Evolutionary conservation across 108 stramenopile species (phyloP), one percentile per base, ranked within the genome.

Genomic region (Skeletonema tropicum): DNA sequence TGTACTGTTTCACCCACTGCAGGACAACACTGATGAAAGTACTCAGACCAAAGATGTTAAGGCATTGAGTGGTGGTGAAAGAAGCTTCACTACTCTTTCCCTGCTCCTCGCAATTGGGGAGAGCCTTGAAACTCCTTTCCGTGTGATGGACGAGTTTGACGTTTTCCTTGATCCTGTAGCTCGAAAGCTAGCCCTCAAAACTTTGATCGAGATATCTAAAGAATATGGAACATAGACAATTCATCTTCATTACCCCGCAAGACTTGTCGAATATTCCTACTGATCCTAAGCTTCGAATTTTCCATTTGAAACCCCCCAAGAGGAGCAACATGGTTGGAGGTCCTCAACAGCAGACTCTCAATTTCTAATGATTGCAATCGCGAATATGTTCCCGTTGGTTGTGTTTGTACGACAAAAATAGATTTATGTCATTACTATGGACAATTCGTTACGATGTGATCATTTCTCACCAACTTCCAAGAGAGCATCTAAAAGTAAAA

Each of bases 121-220:
- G 57, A 85, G 82, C 57, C 70, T 97, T 26, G 97, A 98, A 68
- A 96, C 95, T 45, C 99, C 99, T 13, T 99, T 98, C 73, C 88
- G 97, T 64, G 92, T 99, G 23, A 92, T 98, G 94, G 99, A 99
- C 71, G 99, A 99, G 80, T 98, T 98, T 75, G 98, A 98, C 79
- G 97, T 99, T 3, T 99, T 97, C 64, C 85, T 99, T 68, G 99
- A 98, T 85, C 88, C 97, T 21, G 79, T 89, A 17, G 80, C 90
- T 9, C 79, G 99, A 45, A 97, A 95, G 73, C 73, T 94, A 38
- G 89, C 95, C n/a, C 79, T 98, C 52, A 61, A 93, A 10, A 73
- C 82, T 58, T 68, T 99, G 19, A 86, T 97, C 49, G 55, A 87
- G 8, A 68, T 87, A 30, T 90, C 87, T 35, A 89, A 79, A 65